Percentiles rank a stretch among this genome's conserved stretches.
These are phyloP conservation scores for Epichloe sylvatica DNA, from an alignment of 2,329 filamentous ascomycete species.

Conservation along the genomic window DNA sequence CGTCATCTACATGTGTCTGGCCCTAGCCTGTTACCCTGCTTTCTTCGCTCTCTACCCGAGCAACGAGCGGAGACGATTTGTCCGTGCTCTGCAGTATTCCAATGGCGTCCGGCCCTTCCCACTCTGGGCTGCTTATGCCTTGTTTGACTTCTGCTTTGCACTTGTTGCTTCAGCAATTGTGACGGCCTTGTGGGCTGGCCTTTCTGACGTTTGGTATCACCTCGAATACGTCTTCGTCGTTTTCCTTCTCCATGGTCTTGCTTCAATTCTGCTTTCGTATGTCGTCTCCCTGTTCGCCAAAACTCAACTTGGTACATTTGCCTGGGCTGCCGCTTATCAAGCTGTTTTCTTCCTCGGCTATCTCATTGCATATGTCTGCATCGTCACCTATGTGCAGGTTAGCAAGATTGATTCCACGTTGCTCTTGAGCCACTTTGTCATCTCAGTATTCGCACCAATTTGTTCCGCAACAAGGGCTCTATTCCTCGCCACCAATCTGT, in stretches of 20 bases:
- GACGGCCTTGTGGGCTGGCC: slow-evolving; percentile 53
- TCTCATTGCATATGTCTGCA: slow-evolving; percentile 55
- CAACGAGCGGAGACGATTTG: slow-evolving; percentile 63
- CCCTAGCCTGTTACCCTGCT: slow-evolving; percentile 63
- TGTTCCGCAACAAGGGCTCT: slow-evolving; percentile 61
- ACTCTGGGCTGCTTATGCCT: slow-evolving; percentile 70
- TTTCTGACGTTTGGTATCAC: slow-evolving; percentile 58
- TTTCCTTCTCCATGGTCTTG: slow-evolving; percentile 67
- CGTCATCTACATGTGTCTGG: slow-evolving; percentile 68
- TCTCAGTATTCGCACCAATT: slow-evolving; percentile 62
- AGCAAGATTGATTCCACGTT: slow-evolving; percentile 54
- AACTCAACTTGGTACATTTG: slow-evolving; percentile 73
- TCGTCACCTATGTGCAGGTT: slow-evolving; percentile 61
- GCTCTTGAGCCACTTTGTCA: slow-evolving; percentile 58
- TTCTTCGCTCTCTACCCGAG: slow-evolving; percentile 86
- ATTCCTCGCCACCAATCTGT: slow-evolving; percentile 68
- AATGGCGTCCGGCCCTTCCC: slow-evolving; percentile 75
- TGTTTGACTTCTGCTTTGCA: slow-evolving; percentile 68
- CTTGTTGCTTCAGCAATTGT: slow-evolving; percentile 49
- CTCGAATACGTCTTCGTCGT: slow-evolving; percentile 71
- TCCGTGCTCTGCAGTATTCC: slow-evolving; percentile 77
- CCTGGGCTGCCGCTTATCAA: slow-evolving; percentile 65
- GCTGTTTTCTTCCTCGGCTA: slow-evolving; percentile 58
- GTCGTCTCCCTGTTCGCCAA: slow-evolving; percentile 66
- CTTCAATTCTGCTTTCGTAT: slow-evolving; percentile 64